Evolutionary conservation across 768 basidiomycete genomes (phyloP), one percentile per base, ranked within the genome.

Genomic region (Xerocomus spinulosus): DNA sequence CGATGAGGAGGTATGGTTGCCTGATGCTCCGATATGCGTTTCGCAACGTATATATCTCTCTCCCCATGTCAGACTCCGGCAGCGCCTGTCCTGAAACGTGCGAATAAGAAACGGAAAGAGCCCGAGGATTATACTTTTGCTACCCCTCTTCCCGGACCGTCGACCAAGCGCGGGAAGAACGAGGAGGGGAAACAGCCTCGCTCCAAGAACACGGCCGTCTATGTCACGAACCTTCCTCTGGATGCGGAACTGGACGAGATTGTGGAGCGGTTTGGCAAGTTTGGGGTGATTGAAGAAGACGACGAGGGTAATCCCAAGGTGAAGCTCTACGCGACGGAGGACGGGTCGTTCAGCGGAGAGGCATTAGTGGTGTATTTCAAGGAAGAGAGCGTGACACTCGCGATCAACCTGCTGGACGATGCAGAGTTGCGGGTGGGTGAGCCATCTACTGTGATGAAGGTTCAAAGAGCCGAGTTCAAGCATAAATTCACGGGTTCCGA

Each of bases 291-390:
- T 44, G 85, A 97, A 63, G 91, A 95, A 60, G 92, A 92, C 52
- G 86, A 93, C 57, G 73, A 83, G n/a, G 93, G 90, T 2, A 81
- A 90, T 48, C 84, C 86, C n/a, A 91, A 94, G 62, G 79, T 98
- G 64, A 99, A 99, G 74, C 76, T 98, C 73, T 99, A 99, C 67
- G 87, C 88, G 38, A 81, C 80, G 49, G 91, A 90, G 5, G 81
- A 89, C 51, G 93, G 94, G 28, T 63, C 77, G 21, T 96, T 97
- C 68, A 96, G 81, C 56, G 95, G 96, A 32, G 95, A 98, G 56
- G 95, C 93, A 3, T 70, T 98, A 54, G 85, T 99, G 48, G 92
- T 97, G 28, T 99, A 89, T 68, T 95, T 97, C 76, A 96, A 96
- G 67, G 92, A 95, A 64, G 94, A 92, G 51, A 91, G 87, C n/a